These are phyloP conservation scores for Oryza meridionalis DNA, from an alignment of 176 grass and related monocot species.

Conservation along the genomic window DNA sequence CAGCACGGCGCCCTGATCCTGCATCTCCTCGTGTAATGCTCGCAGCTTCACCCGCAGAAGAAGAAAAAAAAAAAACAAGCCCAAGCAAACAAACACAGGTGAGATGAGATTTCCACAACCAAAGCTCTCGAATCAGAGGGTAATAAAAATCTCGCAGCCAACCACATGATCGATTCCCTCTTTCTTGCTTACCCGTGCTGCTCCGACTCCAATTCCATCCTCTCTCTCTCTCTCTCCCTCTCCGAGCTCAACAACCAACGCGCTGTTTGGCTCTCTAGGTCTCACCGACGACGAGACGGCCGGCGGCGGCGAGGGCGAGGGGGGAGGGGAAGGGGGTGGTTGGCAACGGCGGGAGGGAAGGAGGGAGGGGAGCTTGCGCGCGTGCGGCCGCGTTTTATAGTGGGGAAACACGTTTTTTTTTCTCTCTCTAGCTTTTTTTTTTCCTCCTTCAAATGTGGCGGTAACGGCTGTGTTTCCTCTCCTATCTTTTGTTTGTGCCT, in stretches of 20 bases:
- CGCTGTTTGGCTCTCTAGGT: background rate
- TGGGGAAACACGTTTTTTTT: background rate
- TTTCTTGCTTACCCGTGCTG: conserved; percentile 50
- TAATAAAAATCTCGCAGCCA: background rate
- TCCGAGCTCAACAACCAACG: background rate
- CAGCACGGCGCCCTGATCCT: conserved; percentile 79
- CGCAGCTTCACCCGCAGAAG: conserved; percentile 49
- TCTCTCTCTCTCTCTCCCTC: too few species aligned
- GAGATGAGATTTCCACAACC: background rate
- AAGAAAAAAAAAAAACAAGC: background rate
- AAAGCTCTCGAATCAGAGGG: background rate
- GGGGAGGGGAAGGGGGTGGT: too few species aligned
- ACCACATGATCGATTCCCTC: too few species aligned
- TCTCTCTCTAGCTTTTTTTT: background rate
- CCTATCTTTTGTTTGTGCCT: background rate
- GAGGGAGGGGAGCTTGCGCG: background rate
- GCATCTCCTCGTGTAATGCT: conserved; percentile 74
- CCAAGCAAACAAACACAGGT: background rate
- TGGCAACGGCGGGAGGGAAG: too few species aligned
- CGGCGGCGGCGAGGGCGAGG: too few species aligned
- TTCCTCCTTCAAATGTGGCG: background rate
- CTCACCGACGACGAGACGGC: background rate
- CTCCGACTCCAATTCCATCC: conserved; percentile 40
- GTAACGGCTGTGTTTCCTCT: background rate
- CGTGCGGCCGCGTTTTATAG: conserved; percentile 10